A percentile compares a stretch with the other conserved stretches of the same genome.
Evolutionary conservation across 768 basidiomycete species (phyloP).

Genomic region (Suillus hirtellus): DNA sequence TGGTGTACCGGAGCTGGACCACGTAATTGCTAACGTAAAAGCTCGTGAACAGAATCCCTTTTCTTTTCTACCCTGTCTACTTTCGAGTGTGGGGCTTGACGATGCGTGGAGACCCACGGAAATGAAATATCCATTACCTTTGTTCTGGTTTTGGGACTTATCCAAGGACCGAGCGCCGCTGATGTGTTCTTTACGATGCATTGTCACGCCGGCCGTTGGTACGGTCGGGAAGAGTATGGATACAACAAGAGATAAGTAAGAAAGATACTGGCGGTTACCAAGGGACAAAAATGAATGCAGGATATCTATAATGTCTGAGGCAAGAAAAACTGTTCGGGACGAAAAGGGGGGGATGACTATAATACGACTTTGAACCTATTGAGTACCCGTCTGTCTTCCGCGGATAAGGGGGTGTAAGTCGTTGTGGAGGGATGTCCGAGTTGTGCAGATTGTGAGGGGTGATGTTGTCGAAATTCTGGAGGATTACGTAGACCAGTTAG

Average conservation of each 20-base stretch:
- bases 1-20: no score
- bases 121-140: not conserved
- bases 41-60: not conserved
- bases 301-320: not conserved
- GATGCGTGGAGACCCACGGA: not conserved
- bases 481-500: constrained; percentile 15
- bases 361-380: constrained; percentile 56
- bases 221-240: not conserved
- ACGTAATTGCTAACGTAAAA: not conserved
- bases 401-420: constrained; percentile 43
- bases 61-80: not conserved
- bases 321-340: not conserved
- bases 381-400: constrained; percentile 60
- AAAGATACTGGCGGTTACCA: not conserved
- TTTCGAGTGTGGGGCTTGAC: not conserved
- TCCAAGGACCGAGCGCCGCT: no score
- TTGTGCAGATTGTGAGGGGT: constrained; percentile 18
- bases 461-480: constrained; percentile 8
- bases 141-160: not conserved
- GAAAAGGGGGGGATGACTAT: constrained; percentile 25
- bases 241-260: not conserved
- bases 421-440: constrained; percentile 27
- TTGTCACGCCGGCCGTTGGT: not conserved
- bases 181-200: not conserved
- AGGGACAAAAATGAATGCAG: not conserved